Conservation (phyloP, 176 grass and related monocot species). For the Oryza longistaminata region DNA sequence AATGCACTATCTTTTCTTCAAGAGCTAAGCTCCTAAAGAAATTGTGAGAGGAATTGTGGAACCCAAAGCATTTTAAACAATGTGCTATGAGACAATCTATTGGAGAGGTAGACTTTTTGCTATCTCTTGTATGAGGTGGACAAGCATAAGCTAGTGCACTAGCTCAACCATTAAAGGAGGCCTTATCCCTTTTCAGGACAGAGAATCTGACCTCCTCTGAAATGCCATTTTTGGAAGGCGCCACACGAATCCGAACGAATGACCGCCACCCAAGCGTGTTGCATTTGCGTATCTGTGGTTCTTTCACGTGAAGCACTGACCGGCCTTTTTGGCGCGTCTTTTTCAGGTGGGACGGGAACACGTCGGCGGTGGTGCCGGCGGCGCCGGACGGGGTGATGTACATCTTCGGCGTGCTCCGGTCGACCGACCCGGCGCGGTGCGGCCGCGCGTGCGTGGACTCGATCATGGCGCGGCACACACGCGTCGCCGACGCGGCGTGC, state of each 20-base stretch:
- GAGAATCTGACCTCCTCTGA: neutral
- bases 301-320: too few relatives aligned
- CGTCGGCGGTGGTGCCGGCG: slow-evolving; percentile 63
- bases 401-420: slow-evolving; percentile 67
- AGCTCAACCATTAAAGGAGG: too few relatives aligned
- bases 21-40: too few relatives aligned
- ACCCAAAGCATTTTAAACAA: too few relatives aligned
- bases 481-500: slow-evolving; percentile 52
- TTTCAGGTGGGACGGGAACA: slow-evolving; percentile 83
- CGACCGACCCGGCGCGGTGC: slow-evolving; percentile 61
- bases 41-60: too few relatives aligned
- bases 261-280: neutral
- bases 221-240: slow-evolving; percentile 17
- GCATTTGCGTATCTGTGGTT: too few relatives aligned
- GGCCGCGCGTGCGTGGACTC: slow-evolving; percentile 43
- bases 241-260: neutral
- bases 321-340: neutral
- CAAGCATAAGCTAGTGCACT: too few relatives aligned
- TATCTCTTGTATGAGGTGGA: too few relatives aligned
- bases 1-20: too few relatives aligned
- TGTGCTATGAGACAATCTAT: too few relatives aligned
- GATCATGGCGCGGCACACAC: slow-evolving; percentile 60
- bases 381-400: slow-evolving; percentile 52
- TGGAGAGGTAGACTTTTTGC: too few relatives aligned
- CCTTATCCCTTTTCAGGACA: slow-evolving; percentile 11